Base-by-base conservation (phyloP, 495 filamentous ascomycete genomes). In the Hypoxylon fuscum region DNA sequence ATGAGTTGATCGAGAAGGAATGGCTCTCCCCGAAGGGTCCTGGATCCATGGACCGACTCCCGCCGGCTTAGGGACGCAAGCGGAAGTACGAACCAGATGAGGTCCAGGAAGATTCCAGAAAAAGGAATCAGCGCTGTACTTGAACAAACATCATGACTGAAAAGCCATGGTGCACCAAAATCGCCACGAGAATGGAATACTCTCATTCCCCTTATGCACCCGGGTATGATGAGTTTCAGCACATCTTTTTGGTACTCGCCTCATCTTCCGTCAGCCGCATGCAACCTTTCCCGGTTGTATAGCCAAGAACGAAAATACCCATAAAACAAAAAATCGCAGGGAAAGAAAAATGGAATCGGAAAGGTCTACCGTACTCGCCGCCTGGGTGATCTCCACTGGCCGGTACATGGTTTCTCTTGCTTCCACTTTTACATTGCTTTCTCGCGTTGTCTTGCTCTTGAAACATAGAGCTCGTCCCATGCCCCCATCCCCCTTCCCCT, bases 1-100 rank as follows among this genome's bases (percentile, higher is more conserved):
- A 95, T 61, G 77, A 84, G 44, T 74, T 98, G 55, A 82, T 98
- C 68, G 84, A 90, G 66, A 78, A 84, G 29, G 86, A 90, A 47
- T 93, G 89, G 85, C 80, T 94, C 54, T 80, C 81, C 62, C 66
- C 70, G 2, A 82, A 88, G 23, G 87, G 85, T 29, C 87, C 87
- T 70, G 90, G 86, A 9, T 85, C 88, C 50, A 76, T 90, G 68
- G 81, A 77, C 40, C 87, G 85, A 61, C 77, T 97, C 25, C 93
- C 93, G 8, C 32, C 57, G 25, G 74, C 69, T 58, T 78, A 71
- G 57, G 23, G 10, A 38, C 14, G 15, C 9, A 15, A 7, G 10
- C 15, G 8, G 25, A 3, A 27, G 8, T n/a, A 27, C 25, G 25
- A 27, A 27, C 4, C 25, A 27, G 4, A 8, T 27, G 4, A 27